These are phyloP conservation scores for Tricholoma flavovirens DNA, from an alignment of 768 basidiomycete species.

Conservation along the genomic window DNA sequence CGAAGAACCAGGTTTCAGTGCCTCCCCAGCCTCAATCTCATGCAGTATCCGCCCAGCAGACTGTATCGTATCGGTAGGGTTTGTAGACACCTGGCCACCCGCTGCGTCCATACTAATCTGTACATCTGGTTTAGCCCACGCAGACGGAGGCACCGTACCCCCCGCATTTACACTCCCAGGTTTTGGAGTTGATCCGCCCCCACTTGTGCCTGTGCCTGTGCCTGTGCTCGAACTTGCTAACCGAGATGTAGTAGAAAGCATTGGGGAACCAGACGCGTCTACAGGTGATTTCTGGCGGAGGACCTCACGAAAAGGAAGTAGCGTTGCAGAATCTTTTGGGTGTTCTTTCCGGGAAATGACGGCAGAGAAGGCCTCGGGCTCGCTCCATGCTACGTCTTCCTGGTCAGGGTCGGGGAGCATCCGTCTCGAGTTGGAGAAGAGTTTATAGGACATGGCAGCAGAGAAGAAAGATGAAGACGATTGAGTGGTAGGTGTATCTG, in stretches of 20 bases:
- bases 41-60: slow-evolving; percentile 42
- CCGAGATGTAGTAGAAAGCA: slow-evolving; percentile 3
- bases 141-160: slow-evolving; percentile 29
- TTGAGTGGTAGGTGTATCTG: slow-evolving; percentile 12
- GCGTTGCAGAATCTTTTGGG: slow-evolving; percentile 50
- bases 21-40: slow-evolving; percentile 30
- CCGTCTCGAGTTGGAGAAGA: slow-evolving; percentile 38
- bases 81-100: slow-evolving; percentile 40
- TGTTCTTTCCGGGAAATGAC: slow-evolving; percentile 60
- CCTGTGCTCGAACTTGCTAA: background rate
- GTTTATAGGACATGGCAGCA: slow-evolving; percentile 40
- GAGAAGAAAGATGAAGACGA: slow-evolving; percentile 43
- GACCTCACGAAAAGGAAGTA: slow-evolving; percentile 58
- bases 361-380: slow-evolving; percentile 55
- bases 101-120: slow-evolving; percentile 45
- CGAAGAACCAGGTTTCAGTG: slow-evolving; percentile 15
- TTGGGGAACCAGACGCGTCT: slow-evolving; percentile 17
- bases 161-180: background rate
- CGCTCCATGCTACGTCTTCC: slow-evolving; percentile 53
- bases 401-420: slow-evolving; percentile 54
- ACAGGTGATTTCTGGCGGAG: slow-evolving; percentile 46
- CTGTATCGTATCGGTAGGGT: slow-evolving; percentile 27
- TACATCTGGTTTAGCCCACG: slow-evolving; percentile 55
- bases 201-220: background rate
- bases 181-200: slow-evolving; percentile 3